Evolutionary conservation across 164 flowering plant species (phyloP).

Genomic region (Houttuynia cordata): DNA sequence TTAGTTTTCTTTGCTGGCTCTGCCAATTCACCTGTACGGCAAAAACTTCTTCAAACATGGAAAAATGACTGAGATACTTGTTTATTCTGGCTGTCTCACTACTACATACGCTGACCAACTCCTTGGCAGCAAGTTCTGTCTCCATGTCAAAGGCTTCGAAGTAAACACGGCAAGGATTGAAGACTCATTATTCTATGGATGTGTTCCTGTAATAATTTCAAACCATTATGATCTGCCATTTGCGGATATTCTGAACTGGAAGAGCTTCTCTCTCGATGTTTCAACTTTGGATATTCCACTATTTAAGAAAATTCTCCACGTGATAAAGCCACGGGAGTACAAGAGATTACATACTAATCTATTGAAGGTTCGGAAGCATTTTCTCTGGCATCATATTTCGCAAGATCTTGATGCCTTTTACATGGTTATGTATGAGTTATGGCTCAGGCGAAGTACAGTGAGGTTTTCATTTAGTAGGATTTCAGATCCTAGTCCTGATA

Average conservation of each 20-base stretch:
- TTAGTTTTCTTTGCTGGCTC: conserved; percentile 82
- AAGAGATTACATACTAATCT: conserved; percentile 36
- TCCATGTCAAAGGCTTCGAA: conserved; percentile 84
- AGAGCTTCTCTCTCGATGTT: conserved; percentile 57
- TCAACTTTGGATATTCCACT: conserved; percentile 52
- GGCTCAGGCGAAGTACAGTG: too few species aligned
- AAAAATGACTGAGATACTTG: conserved; percentile 53
- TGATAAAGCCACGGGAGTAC: conserved; percentile 29
- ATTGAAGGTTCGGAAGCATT: conserved; percentile 58
- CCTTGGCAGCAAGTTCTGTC: conserved; percentile 66
- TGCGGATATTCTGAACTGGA: conserved; percentile 65
- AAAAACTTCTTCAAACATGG: conserved; percentile 43
- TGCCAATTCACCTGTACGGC: conserved; percentile 56
- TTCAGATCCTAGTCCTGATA: too few species aligned
- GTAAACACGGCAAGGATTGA: conserved; percentile 80
- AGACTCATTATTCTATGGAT: conserved; percentile 65
- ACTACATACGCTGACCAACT: conserved; percentile 61
- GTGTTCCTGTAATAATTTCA: conserved; percentile 73
- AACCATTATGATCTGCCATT: conserved; percentile 80
- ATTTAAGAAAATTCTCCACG: conserved; percentile 45
- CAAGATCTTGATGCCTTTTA: conserved; percentile 57
- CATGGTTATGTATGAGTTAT: too few species aligned
- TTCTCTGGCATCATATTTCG: conserved; percentile 49
- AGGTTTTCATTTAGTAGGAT: too few species aligned
- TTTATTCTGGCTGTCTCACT: conserved; percentile 38